These are phyloP conservation scores for Colletotrichum brevisporum DNA, from an alignment of 2,329 filamentous ascomycete genomes.

Conservation along the genomic window DNA sequence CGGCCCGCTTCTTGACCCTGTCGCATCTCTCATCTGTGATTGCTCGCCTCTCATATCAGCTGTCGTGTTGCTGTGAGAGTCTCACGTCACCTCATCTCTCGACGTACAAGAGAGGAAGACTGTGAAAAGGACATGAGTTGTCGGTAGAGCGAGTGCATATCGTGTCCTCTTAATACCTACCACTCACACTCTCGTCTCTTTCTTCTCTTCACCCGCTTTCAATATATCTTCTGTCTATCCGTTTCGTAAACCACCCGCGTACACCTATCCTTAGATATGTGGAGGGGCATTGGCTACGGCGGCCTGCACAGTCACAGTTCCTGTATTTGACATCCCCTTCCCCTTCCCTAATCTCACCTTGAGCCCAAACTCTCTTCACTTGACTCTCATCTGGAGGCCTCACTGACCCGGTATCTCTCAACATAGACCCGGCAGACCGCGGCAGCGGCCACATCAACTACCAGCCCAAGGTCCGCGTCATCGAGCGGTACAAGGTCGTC, in stretches of 20 bases:
- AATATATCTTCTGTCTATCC: background rate
- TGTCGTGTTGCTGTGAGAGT: constrained; percentile 30
- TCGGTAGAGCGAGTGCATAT: constrained; percentile 36
- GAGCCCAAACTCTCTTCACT: constrained; percentile 21
- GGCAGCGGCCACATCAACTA: constrained; percentile 65
- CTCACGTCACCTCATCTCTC: constrained; percentile 9
- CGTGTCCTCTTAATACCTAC: constrained; percentile 12
- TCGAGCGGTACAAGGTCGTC: constrained; percentile 94
- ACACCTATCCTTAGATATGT: constrained; percentile 31
- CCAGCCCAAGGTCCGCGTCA: constrained; percentile 86
- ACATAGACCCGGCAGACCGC: constrained; percentile 67
- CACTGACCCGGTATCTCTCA: constrained; percentile 51
- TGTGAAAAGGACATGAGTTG: constrained; percentile 29
- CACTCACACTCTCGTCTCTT: constrained; percentile 1
- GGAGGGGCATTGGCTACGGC: constrained; percentile 42
- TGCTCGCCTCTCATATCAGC: constrained; percentile 27
- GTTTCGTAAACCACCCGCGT: background rate
- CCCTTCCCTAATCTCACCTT: constrained; percentile 11
- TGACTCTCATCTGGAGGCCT: constrained; percentile 40
- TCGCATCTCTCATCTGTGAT: constrained; percentile 4
- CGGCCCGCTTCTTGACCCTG: background rate
- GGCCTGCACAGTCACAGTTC: constrained; percentile 40
- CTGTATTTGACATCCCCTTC: constrained; percentile 36
- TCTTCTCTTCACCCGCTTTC: background rate
- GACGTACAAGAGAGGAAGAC: constrained; percentile 1